Evolutionary conservation across 2,329 filamentous ascomycete species (phyloP), one percentile per base, ranked within the genome.

Genomic region (Byssoonygena ceratinophila): DNA sequence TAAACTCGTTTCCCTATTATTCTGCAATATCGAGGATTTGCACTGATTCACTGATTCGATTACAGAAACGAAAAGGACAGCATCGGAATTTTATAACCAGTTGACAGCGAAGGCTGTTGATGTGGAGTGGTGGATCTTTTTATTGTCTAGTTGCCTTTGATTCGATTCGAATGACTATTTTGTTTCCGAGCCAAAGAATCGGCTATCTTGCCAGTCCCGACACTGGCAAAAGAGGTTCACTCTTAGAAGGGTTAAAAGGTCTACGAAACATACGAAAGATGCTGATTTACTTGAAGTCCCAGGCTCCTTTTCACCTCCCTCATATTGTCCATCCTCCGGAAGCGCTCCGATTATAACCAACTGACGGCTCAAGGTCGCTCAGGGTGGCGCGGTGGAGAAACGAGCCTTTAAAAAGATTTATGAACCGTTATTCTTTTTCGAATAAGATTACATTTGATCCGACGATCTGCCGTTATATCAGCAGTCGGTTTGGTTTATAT

Each of bases 301-400:
- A 36, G 32, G 32, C 32, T 36, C 32, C 12, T 36, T 36, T 11
- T 36, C 27, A 6, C 32, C 32, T 36, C 14, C 32, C 14, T 12
- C 4, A 29, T 9, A 29, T 36, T 12, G 12, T 4, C 7, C 14
- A 4, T 12, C 32, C 14, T n/a, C 12, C 32, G 14, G 4, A 12
- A 6, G 32, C 27, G 27, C 27, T 9, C 27, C 27, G 6, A 31
- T 31, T 7, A 49, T 37, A 49, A 49, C 31, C 34, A 39, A 40
- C 46, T 40, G 23, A 18, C 46, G 20, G 27, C 46, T 39, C 31
- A n/a, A 49, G 46, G 46, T 40, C 31, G 29, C 11, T 43, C 23
- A 40, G 46, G n/a, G 46, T 39, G 46, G 46, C 31, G 46, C 39
- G 46, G 46, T 49, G 46, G 46, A 49, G 4, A 37, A 49, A 36